A percentile compares a stretch with the other conserved stretches of the same genome.
phyloP scores from a whole-genome alignment of 2,329 filamentous ascomycete genomes.

The Drechmeria coniospora region DNA sequence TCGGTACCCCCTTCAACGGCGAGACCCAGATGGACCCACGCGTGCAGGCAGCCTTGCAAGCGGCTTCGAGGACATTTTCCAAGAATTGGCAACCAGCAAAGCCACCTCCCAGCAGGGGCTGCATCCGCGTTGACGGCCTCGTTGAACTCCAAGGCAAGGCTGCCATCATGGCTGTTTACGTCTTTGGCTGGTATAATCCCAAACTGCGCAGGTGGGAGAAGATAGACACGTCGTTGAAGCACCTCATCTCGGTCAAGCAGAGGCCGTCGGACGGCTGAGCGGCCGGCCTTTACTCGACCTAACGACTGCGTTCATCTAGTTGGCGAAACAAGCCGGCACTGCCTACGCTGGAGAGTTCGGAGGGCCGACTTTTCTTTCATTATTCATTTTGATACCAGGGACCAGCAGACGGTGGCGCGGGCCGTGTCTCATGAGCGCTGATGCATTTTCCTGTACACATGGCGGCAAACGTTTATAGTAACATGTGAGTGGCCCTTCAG shows the following conservation, averaged over 20 bases:
- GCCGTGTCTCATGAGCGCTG: too few relatives aligned
- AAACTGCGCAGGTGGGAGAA: constrained; percentile 30
- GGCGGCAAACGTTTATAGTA: too few relatives aligned
- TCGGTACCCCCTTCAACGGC: constrained; percentile 12
- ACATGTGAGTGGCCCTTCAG: too few relatives aligned
- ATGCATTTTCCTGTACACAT: too few relatives aligned
- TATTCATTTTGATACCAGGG: too few relatives aligned
- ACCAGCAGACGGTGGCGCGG: too few relatives aligned
- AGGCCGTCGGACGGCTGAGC: constrained; percentile 16
- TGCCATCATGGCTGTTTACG: constrained; percentile 33
- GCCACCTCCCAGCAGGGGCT: constrained; percentile 31
- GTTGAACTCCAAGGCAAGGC: constrained; percentile 34
- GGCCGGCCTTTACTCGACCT: too few relatives aligned
- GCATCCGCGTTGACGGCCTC: constrained; percentile 35
- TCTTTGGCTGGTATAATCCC: constrained; percentile 39
- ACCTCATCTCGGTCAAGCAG: constrained; percentile 25
- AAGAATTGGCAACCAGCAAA: constrained; percentile 31
- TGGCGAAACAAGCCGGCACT: too few relatives aligned
- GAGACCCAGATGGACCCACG: constrained; percentile 19
- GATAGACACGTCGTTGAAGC: constrained; percentile 26
- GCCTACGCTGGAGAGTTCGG: too few relatives aligned
- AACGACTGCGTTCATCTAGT: too few relatives aligned
- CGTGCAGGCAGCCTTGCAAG: constrained; percentile 16
- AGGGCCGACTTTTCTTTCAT: too few relatives aligned
- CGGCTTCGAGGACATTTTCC: constrained; percentile 19